phyloP scores from a whole-genome alignment of 768 basidiomycete species.

The Ramaria sp. region DNA sequence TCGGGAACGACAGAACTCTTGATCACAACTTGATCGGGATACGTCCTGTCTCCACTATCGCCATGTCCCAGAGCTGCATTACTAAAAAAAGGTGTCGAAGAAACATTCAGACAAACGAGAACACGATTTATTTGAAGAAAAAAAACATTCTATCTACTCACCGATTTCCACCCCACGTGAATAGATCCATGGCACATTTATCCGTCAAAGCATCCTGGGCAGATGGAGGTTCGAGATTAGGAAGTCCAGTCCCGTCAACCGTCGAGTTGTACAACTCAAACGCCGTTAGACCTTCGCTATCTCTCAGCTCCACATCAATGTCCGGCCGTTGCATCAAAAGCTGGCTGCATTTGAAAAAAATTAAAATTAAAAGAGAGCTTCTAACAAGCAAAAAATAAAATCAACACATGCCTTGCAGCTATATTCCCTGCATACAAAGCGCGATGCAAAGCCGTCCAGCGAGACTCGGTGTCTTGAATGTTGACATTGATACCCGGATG shows the following conservation, averaged over 20 bases:
- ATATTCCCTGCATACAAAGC: conserved; percentile 76
- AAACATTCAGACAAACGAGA: conserved; percentile 6
- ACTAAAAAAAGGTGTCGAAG: conserved; percentile 23
- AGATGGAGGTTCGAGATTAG: too few relatives aligned
- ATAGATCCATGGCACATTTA: conserved; percentile 42
- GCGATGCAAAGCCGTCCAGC: conserved; percentile 87
- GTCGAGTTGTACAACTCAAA: conserved; percentile 93
- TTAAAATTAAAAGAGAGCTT: conserved; percentile 15
- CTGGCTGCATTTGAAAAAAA: conserved; percentile 35
- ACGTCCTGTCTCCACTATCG: conserved; percentile 63
- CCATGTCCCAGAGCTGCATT: conserved; percentile 85
- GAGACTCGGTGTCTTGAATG: conserved; percentile 67
- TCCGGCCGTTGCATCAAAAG: conserved; percentile 68
- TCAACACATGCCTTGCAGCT: conserved; percentile 47
- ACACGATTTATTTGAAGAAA: conserved; percentile 11
- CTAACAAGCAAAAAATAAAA: not conserved
- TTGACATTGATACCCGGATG: conserved; percentile 76
- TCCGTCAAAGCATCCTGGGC: conserved; percentile 16
- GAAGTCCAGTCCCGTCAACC: conserved; percentile 58
- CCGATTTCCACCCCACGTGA: conserved; percentile 84
- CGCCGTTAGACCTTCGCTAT: conserved; percentile 81
- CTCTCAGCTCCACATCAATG: conserved; percentile 62
- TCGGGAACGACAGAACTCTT: conserved; percentile 17
- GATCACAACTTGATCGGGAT: conserved; percentile 68
- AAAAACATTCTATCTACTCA: conserved; percentile 15